Base-by-base conservation (phyloP, 352 stramenopile species). In the Globisporangium mamillatum region DNA sequence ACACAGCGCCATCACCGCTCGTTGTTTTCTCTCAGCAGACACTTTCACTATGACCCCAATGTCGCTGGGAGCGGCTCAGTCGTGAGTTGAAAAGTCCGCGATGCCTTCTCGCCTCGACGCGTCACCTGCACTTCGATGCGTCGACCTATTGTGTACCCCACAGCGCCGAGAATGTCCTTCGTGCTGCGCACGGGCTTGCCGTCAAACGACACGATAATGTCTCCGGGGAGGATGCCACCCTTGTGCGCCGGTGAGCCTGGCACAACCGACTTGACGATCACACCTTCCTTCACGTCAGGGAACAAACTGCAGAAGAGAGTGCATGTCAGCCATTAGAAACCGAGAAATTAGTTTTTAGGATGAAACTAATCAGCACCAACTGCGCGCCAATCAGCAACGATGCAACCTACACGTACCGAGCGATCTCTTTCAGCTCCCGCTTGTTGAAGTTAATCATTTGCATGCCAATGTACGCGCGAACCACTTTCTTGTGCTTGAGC, bases 391-490 rank as follows among this genome's bases (percentile, higher is more conserved):
- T 46, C 38, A 50, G 16, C 6, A 22, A 52, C 14, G 25, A 14
- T 16, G 8, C n/a, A 41, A n/a, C 27, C 6, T 64, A 4, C 18
- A 67, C 69, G 27, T 65, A 88, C 61, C 86, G 84, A 16, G 76
- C 71, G 48, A 92, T 82, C 63, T 95, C 80, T 53, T 72, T 68
- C 4, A 94, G 72, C 58, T 93, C 84, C 36, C 76, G 78, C 16
- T 73, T 74, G 70, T 92, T 92, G 64, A 95, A 91, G 68, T 91
- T 89, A 56, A 93, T 92, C 88, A 98, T 96, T 60, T 94, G 84
- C 83, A 98, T 89, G 66, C 94, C 94, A 60, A 98, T 88, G 75
- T 97, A 98, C 32, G 94, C 89, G 20, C 94, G 80, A 18, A 92
- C 76, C 20, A 98, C 92, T 53, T 92, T 93, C 61, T 91, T 92